These are phyloP conservation scores for Neofusicoccum laricinum DNA, from an alignment of 2,329 filamentous ascomycete genomes.

Conservation along the genomic window DNA sequence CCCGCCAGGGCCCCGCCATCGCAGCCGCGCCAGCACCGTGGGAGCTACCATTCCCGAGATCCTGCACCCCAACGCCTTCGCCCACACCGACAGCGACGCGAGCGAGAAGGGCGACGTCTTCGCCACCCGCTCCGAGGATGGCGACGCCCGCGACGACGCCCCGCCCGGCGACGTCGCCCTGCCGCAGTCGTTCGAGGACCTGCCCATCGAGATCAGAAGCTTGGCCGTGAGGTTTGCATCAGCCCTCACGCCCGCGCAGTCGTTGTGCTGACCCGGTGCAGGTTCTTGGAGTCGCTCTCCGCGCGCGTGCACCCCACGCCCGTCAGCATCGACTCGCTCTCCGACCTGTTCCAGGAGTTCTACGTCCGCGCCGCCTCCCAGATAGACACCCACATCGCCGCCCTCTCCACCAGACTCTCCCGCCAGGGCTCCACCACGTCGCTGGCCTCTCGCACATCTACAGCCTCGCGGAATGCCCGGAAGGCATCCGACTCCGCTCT, in stretches of 20 bases:
- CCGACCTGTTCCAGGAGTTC: constrained; percentile 91
- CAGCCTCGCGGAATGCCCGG: constrained; percentile 43
- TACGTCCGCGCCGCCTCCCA: constrained; percentile 77
- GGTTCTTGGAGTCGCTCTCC: constrained; percentile 86
- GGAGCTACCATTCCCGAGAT: constrained; percentile 41
- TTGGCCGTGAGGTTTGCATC: constrained; percentile 72
- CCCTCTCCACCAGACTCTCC: constrained; percentile 70
- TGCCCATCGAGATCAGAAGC: constrained; percentile 90
- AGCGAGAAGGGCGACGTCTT: constrained; percentile 39
- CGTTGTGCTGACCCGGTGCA: constrained; percentile 36
- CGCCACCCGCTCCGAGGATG: constrained; percentile 34
- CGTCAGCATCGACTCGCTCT: constrained; percentile 76
- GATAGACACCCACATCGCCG: constrained; percentile 82
- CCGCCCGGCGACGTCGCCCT: constrained; percentile 28
- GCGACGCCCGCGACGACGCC: constrained; percentile 23
- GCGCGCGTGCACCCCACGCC: constrained; percentile 84
- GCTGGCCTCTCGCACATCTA: constrained; percentile 42
- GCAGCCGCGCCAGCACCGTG: constrained; percentile 47
- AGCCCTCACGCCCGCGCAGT: not conserved
- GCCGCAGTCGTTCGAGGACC: constrained; percentile 75
- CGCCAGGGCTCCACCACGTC: constrained; percentile 61
- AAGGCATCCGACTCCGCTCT: constrained; percentile 32
- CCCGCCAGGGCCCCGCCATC: constrained; percentile 31
- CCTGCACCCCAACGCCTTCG: constrained; percentile 41
- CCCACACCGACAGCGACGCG: constrained; percentile 34